phyloP scores from a whole-genome alignment of 192 early-diverging fungal species.

The Diversispora epigaea region DNA sequence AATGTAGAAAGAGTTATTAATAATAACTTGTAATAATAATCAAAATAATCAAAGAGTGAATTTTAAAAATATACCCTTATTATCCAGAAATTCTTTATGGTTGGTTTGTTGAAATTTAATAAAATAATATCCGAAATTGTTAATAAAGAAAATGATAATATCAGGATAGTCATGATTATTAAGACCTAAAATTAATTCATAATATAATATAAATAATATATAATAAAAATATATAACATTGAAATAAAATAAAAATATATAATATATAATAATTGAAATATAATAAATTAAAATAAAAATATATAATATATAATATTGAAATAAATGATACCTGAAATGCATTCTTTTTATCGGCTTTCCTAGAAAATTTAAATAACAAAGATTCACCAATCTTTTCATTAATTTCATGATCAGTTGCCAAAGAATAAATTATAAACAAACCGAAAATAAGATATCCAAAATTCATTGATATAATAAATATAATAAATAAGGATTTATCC shows the following conservation, averaged over 20 bases:
- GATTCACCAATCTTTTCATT: constrained; percentile 19
- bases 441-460: constrained; percentile 3
- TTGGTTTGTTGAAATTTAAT: background rate
- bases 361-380: constrained; percentile 9
- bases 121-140: background rate
- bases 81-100: constrained; percentile 16
- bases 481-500: background rate
- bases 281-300: background rate
- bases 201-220: background rate
- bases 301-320: background rate
- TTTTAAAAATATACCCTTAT: background rate
- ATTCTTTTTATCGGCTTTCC: background rate
- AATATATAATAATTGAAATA: background rate
- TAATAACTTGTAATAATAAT: background rate
- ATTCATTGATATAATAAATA: constrained; percentile 3
- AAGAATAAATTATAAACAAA: background rate
- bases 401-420: constrained; percentile 1
- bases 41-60: background rate
- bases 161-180: background rate
- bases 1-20: background rate
- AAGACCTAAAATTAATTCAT: background rate
- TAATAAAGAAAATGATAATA: constrained; percentile 14
- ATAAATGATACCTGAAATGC: background rate
- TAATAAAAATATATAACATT: background rate
- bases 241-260: background rate